Evolutionary conservation across 83 land plant species (phyloP), one percentile per base, ranked within the genome.

Genomic region (Diphasiastrum complanatum): DNA sequence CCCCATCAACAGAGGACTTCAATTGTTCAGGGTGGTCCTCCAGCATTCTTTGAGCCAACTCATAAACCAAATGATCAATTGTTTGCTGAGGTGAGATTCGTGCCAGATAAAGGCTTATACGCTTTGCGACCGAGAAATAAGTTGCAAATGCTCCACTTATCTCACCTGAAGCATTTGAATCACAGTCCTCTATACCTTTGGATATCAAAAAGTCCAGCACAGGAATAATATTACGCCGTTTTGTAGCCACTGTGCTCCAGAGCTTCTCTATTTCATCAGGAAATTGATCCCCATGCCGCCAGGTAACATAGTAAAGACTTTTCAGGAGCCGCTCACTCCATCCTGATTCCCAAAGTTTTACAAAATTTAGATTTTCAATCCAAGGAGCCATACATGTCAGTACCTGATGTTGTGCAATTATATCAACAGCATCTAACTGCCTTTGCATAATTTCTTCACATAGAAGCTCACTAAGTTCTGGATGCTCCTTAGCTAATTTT

Each of bases 361-460:
- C 75, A 50, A 92, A 89, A 32, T 95, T 84, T 10, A 95, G 79
- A 67, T 95, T 95, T 51, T 95, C 97, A 57, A 95, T 89, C 99
- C 99, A 95, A 36, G 99, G 99, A 64, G 99, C 99, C 97, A 95
- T 89, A 75, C 99, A 95, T 2, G 99, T 95, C 12, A 95, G 63
- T 22, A 95, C 99, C 47, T 95, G 99, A 73, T 95, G 99, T 45
- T 95, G 99, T 16, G 99, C 97, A 77, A 95, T 95, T 49, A 95
- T 95, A 63, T 95, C 99, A 10, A 95, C 99, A 29, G 99, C 97
- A 81, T 95, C 99, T 40, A 95, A 89, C 71, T 95, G 99, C 63
- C 99, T 76, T 65, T 86, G 99, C 99, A 95, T 95, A 45, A 95
- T 95, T 49, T 95, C 99, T 52, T 95, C 99, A 69, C 99, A 95